These are phyloP conservation scores for Lizonia empirigonia DNA, from an alignment of 2,329 filamentous ascomycete species.

Conservation along the genomic window DNA sequence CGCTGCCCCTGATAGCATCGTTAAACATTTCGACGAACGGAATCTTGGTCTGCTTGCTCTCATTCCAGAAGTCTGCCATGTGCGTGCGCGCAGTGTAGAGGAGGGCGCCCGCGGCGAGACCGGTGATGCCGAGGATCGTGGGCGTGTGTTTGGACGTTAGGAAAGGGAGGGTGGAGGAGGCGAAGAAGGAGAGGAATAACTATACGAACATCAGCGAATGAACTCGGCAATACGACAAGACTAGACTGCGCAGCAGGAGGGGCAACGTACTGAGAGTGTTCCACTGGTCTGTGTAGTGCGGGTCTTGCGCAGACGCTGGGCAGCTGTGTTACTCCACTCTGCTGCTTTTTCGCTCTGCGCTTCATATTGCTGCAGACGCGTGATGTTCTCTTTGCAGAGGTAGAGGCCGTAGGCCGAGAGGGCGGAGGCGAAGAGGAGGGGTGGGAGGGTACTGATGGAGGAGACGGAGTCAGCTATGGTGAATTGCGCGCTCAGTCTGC, in stretches of 20 bases:
- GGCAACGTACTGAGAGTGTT: conserved; percentile 36
- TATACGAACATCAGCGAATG: conserved; percentile 1
- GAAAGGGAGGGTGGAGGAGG: conserved; percentile 27
- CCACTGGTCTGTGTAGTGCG: conserved; percentile 44
- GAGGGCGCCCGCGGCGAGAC: conserved; percentile 21
- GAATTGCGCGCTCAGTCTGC: neutral
- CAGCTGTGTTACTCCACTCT: conserved; percentile 43
- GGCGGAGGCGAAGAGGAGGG: conserved; percentile 25
- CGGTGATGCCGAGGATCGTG: conserved; percentile 8
- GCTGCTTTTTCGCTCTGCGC: conserved; percentile 44
- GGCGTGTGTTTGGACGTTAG: conserved; percentile 13
- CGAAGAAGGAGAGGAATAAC: conserved; percentile 33
- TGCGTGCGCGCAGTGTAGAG: conserved; percentile 29
- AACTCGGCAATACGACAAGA: neutral
- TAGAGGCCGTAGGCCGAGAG: conserved; percentile 41
- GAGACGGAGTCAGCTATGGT: conserved; percentile 1
- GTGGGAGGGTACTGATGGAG: conserved; percentile 17
- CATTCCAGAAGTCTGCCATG: conserved; percentile 45
- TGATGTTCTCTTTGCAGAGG: conserved; percentile 45
- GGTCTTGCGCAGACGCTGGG: conserved; percentile 43
- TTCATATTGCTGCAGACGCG: conserved; percentile 45
- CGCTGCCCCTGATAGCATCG: conserved; percentile 42
- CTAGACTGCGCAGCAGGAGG: neutral
- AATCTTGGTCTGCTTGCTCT: conserved; percentile 37
- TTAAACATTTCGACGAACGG: conserved; percentile 48